A percentile compares a stretch with the other conserved stretches of the same genome.
Conservation (phyloP, 306 rosid species). For the Lagenaria siceraria region DNA sequence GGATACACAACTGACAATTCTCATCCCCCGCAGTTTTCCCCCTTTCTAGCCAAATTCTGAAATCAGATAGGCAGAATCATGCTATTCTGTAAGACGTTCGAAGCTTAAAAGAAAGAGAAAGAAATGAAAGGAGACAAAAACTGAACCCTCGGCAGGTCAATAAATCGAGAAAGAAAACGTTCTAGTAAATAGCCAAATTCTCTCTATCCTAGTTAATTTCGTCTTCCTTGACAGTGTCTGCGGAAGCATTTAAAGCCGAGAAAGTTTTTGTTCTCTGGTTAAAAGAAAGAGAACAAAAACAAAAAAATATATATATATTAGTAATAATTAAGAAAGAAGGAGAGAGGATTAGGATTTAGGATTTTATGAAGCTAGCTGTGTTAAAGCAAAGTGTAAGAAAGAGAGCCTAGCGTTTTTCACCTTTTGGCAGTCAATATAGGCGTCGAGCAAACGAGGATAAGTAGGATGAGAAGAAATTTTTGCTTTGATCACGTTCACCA, state of each 20-base stretch:
- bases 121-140: neutral
- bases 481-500: conserved; percentile 54
- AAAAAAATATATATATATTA: no score
- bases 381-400: neutral
- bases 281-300: neutral
- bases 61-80: neutral
- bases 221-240: neutral
- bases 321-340: neutral
- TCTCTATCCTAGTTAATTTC: neutral
- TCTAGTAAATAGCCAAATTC: conserved; percentile 5
- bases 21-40: neutral
- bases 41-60: neutral
- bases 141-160: conserved; percentile 1
- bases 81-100: neutral
- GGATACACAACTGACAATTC: neutral
- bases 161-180: neutral
- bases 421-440: conserved; percentile 94
- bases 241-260: conserved; percentile 5
- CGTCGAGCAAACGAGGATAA: conserved; percentile 77
- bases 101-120: neutral
- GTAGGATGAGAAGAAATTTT: conserved; percentile 78
- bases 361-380: neutral
- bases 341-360: neutral
- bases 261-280: neutral
- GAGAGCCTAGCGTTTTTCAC: conserved; percentile 18